phyloP scores from a whole-genome alignment of 257 asterid genomes.

The Datura wrightii region DNA sequence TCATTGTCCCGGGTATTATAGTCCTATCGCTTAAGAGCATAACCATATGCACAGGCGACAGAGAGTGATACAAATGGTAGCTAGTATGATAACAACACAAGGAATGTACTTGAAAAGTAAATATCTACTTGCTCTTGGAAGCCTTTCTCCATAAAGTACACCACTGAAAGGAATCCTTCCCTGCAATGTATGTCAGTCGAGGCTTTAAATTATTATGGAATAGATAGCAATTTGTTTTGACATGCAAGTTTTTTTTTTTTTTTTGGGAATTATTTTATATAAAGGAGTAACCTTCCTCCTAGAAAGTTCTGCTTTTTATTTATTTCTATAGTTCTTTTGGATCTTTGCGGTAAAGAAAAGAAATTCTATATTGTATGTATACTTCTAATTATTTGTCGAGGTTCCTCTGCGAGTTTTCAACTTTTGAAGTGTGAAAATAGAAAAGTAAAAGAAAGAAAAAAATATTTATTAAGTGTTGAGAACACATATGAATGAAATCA shows the following conservation, averaged over 20 bases:
- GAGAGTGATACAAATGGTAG: not conserved
- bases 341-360: not conserved
- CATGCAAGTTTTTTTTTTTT: not conserved
- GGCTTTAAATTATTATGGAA: not conserved
- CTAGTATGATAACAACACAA: not conserved
- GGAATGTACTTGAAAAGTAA: not conserved
- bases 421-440: not conserved
- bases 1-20: not conserved
- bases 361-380: not conserved
- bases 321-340: not conserved
- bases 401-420: not conserved
- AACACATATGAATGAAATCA: not conserved
- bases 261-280: not conserved
- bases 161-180: not conserved
- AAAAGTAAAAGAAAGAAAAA: not conserved
- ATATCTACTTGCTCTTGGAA: not conserved
- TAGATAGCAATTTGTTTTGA: not conserved
- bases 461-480: not conserved
- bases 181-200: not conserved
- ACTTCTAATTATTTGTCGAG: not conserved
- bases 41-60: not conserved
- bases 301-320: not conserved
- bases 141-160: not conserved
- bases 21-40: not conserved
- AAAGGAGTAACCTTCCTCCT: not conserved